Conservation (phyloP, 805 yeast species). For the Saturnispora kantuleensis region DNA sequence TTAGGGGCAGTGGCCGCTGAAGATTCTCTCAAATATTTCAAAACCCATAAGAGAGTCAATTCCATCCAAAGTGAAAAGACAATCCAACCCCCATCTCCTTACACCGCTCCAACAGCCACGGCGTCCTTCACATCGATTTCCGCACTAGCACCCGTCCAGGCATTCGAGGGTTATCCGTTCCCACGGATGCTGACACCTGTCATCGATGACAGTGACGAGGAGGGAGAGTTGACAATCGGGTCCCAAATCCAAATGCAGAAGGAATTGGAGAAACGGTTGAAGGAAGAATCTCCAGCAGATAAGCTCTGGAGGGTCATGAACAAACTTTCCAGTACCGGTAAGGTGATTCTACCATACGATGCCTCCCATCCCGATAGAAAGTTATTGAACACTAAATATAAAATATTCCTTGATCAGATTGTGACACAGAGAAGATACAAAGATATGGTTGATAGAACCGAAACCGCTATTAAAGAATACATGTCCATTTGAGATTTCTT, state of each 20-base stretch:
- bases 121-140: constrained; percentile 51
- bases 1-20: constrained; percentile 92
- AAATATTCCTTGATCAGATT: constrained; percentile 82
- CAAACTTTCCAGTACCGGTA: constrained; percentile 73
- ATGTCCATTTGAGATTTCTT: constrained; percentile 6
- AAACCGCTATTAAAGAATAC: constrained; percentile 22
- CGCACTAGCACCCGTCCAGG: constrained; percentile 32
- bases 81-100: constrained; percentile 46
- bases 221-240: constrained; percentile 46
- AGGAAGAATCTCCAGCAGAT: constrained; percentile 36
- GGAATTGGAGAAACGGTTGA: constrained; percentile 31
- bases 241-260: constrained; percentile 46
- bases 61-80: constrained; percentile 16
- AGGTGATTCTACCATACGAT: constrained; percentile 60
- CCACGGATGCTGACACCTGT: constrained; percentile 32
- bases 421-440: constrained; percentile 72
- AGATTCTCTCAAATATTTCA: constrained; percentile 33
- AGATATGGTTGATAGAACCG: constrained; percentile 46
- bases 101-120: constrained; percentile 75
- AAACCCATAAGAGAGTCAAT: neutral
- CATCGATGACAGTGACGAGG: constrained; percentile 31
- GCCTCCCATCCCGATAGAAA: constrained; percentile 52
- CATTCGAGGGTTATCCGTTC: constrained; percentile 36
- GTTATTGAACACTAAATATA: constrained; percentile 70
- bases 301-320: constrained; percentile 83